phyloP scores from a whole-genome alignment of 2,329 filamentous ascomycete genomes.

The Didymella sp. region DNA sequence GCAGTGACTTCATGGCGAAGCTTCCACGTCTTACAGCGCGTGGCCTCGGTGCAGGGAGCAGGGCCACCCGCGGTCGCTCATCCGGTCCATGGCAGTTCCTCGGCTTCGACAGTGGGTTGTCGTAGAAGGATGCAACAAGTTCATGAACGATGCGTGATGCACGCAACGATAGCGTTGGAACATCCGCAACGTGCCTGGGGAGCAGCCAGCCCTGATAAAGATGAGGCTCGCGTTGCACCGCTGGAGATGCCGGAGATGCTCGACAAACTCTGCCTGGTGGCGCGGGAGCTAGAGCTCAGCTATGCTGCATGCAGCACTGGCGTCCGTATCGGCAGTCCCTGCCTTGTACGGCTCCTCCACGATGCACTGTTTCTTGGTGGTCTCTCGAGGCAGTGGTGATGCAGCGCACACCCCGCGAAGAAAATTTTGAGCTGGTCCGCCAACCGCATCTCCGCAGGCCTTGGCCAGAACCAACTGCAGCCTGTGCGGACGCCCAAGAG shows the following conservation, averaged over 20 bases:
- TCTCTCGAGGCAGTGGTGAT: slow-evolving; percentile 20
- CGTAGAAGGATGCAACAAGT: slow-evolving; percentile 16
- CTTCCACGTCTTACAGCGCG: slow-evolving; percentile 28
- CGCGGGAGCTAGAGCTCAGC: slow-evolving; percentile 30
- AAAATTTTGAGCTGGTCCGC: slow-evolving; percentile 37
- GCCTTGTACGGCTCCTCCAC: slow-evolving; percentile 29
- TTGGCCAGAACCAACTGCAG: slow-evolving; percentile 29
- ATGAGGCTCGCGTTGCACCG: slow-evolving; percentile 6
- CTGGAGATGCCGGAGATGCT: slow-evolving; percentile 48
- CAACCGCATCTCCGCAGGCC: slow-evolving; percentile 27
- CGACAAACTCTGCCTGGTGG: slow-evolving; percentile 24
- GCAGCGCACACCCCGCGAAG: slow-evolving; percentile 34
- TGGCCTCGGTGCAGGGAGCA: slow-evolving; percentile 25
- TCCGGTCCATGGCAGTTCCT: background rate
- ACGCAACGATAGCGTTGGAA: background rate
- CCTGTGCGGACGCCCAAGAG: slow-evolving; percentile 13
- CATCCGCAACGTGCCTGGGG: slow-evolving; percentile 8
- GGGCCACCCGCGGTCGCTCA: slow-evolving; percentile 28
- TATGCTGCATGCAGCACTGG: slow-evolving; percentile 16
- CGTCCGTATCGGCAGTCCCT: slow-evolving; percentile 28
- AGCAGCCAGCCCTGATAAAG: slow-evolving; percentile 26
- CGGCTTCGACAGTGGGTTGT: slow-evolving; percentile 8
- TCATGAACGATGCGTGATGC: slow-evolving; percentile 3
- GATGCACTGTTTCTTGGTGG: slow-evolving; percentile 14
- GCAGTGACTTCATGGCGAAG: slow-evolving; percentile 25